These are phyloP conservation scores for Xylaria hypoxylon DNA, from an alignment of 2,329 filamentous ascomycete genomes.

Conservation along the genomic window DNA sequence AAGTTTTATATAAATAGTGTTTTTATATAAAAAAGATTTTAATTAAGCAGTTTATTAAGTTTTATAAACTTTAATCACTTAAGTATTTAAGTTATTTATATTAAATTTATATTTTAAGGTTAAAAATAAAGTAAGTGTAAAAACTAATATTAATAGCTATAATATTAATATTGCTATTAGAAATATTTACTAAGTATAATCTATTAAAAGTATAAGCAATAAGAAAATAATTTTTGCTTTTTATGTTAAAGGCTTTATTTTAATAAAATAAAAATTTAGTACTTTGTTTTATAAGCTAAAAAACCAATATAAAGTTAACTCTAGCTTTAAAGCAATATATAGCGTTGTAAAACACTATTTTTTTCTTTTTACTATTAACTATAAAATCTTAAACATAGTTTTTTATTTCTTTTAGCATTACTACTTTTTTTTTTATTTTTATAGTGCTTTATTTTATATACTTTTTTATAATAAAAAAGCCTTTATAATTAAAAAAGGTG, in stretches of 20 bases:
- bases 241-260: neutral
- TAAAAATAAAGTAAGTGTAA: neutral
- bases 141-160: neutral
- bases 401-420: neutral
- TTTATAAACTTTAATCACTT: neutral
- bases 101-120: neutral
- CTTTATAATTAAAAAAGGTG: neutral
- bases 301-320: neutral
- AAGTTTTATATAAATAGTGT: neutral
- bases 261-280: neutral
- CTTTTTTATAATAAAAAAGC: neutral
- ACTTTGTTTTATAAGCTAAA: neutral
- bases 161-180: neutral
- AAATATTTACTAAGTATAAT: neutral
- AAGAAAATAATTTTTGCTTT: neutral
- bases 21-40: neutral
- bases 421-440: neutral
- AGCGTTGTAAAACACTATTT: neutral
- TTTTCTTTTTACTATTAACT: neutral
- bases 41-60: neutral
- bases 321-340: too few relatives aligned
- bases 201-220: neutral
- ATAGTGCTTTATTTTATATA: neutral
- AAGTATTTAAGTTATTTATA: neutral
- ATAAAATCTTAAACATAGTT: too few relatives aligned